Base-by-base conservation (phyloP, 2,329 filamentous ascomycete species). In the Harringtonia lauricola region DNA sequence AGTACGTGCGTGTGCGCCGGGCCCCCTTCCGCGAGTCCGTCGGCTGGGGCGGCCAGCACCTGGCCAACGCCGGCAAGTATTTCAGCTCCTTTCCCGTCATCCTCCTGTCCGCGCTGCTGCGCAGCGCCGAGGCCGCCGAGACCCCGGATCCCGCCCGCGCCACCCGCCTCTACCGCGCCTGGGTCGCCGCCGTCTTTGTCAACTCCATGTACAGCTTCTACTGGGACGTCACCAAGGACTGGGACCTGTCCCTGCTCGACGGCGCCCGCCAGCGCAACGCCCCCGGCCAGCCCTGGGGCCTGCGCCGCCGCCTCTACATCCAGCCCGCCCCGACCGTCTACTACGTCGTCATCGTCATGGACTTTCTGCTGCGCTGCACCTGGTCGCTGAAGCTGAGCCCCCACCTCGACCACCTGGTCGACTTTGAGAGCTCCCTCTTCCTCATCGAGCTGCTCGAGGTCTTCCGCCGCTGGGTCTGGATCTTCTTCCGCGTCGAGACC, bases 171-270 rank as follows among this genome's bases (percentile, higher is more conserved):
- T 73, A 76, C 59, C 67, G 67, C 34, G 65, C 67, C 39, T 92
- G 86, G 81, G 67, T 94, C 26, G 63, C 74, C 30, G 83, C 83
- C 36, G 83, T 86, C 26, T 67, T 87, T 29, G 58, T 92, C 54
- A 95, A 98, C 62, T 94, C 86, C 14, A 69, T 84, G 36, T 98
- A 95, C 65, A 88, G 84, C n/a, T 96, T 96, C 67, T 98, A 92
- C 70, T 98, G 92, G 92, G 92, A 98, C 56, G 80, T 96, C 26
- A 74, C 86, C 44, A 92, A 89, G 66, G 92, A 98, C 68, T 98
- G 92, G 92, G 92, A 96, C 58, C 71, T 98, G 49, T 86, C 83
- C 0, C 71, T 96, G 14, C 85, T 96, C 57, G 44, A 24, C 14
- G 76, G 82, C 3, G 60, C 70, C 2, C 59, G 66, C 14, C 64